Evolutionary conservation across 2,329 filamentous ascomycete species (phyloP).

Genomic region (Fusarium nurragi): DNA sequence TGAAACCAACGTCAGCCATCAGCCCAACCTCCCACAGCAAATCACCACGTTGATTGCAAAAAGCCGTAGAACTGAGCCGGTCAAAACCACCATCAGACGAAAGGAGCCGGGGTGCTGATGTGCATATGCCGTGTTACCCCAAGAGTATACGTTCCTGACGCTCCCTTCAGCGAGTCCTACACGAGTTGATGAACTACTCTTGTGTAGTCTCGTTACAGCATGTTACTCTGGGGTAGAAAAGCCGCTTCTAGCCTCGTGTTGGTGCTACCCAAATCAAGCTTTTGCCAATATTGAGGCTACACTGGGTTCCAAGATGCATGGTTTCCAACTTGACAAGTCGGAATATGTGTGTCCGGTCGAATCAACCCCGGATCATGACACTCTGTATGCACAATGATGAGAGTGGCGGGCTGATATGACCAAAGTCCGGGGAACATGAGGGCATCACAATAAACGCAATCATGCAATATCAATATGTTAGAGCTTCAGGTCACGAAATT

Average conservation of each 20-base stretch:
- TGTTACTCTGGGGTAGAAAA: neutral
- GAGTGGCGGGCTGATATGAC: neutral
- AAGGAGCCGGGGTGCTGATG: neutral
- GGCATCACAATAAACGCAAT: neutral
- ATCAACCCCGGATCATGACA: neutral
- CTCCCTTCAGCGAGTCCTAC: neutral
- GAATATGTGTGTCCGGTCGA: neutral
- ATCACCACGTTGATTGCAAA: constrained; percentile 2
- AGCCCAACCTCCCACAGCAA: neutral
- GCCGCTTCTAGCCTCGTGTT: constrained; percentile 14
- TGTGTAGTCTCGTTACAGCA: neutral
- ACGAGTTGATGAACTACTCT: neutral
- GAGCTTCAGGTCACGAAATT: neutral
- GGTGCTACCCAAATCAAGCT: constrained; percentile 8
- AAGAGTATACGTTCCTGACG: constrained; percentile 1
- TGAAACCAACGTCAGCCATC: constrained; percentile 2
- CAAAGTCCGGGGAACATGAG: constrained; percentile 16
- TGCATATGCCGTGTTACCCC: constrained; percentile 32
- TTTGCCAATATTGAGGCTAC: neutral
- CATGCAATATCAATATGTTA: neutral
- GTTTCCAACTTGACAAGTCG: neutral
- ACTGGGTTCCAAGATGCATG: neutral
- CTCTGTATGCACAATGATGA: neutral
- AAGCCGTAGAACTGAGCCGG: constrained; percentile 36
- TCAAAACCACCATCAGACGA: constrained; percentile 13